phyloP scores from a whole-genome alignment of 192 early-diverging fungal genomes.

The Coemansia sp. region DNA sequence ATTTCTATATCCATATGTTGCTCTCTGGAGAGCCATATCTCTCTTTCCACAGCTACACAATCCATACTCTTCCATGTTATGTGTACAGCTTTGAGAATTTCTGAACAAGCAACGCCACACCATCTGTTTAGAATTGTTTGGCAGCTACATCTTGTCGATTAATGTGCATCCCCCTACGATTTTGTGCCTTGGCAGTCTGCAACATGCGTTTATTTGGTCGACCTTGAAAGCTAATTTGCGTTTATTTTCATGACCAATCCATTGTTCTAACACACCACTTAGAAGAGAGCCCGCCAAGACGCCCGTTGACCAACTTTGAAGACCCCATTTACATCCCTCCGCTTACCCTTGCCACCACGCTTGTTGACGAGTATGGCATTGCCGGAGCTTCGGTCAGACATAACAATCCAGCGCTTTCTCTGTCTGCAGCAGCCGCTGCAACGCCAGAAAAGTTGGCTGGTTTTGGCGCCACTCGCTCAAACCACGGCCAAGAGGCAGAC shows the following conservation, averaged over 20 bases:
- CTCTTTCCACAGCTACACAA: background rate
- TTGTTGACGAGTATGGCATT: constrained; percentile 45
- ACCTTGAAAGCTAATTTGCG: constrained; percentile 4
- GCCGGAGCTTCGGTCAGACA: background rate
- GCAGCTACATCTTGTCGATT: background rate
- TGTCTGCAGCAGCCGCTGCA: background rate
- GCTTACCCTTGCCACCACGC: constrained; percentile 46
- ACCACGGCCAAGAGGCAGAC: background rate
- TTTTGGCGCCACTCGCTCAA: background rate
- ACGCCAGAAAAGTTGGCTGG: constrained; percentile 1
- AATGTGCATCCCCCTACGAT: background rate
- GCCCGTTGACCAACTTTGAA: constrained; percentile 43
- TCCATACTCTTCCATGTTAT: background rate
- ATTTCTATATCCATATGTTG: background rate
- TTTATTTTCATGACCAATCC: background rate
- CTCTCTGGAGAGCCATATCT: background rate
- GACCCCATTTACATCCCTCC: constrained; percentile 54
- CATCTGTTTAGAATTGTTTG: background rate
- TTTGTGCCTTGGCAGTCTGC: background rate
- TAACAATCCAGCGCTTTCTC: background rate
- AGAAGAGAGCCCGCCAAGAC: constrained; percentile 51
- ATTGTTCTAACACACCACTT: constrained; percentile 5
- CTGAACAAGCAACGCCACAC: background rate
- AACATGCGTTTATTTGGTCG: background rate
- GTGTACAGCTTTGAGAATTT: background rate